Percentiles rank a stretch among this genome's conserved stretches.
Conservation (phyloP, 345 rosid genomes). For the Eucalyptus microcorys region DNA sequence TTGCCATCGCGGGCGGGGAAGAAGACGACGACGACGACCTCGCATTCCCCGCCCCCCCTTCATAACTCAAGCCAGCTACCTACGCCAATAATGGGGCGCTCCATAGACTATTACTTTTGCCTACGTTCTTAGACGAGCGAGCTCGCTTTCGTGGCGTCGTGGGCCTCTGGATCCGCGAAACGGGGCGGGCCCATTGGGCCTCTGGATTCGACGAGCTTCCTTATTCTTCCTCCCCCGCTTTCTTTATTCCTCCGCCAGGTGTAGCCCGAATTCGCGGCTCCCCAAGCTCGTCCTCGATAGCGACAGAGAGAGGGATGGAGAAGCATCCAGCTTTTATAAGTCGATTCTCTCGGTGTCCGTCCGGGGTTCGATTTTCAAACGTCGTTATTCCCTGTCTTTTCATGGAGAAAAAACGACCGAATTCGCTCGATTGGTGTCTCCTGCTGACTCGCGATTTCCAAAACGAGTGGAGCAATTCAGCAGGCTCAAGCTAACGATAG, state of each 20-base stretch:
- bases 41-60: neutral
- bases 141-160: neutral
- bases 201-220: neutral
- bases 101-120: neutral
- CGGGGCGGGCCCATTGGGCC: neutral
- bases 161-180: neutral
- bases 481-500: neutral
- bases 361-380: neutral
- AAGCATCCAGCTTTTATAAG: neutral
- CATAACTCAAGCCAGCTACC: neutral
- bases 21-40: neutral
- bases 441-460: neutral
- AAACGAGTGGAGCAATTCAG: neutral
- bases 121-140: neutral
- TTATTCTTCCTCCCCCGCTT: neutral
- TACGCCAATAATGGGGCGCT: neutral
- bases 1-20: neutral
- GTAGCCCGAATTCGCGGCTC: neutral
- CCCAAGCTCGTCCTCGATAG: neutral
- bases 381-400: neutral
- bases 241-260: neutral
- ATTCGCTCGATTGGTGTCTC: too few relatives aligned
- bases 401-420: neutral
- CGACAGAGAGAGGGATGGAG: neutral
- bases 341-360: neutral